Conservation (phyloP, 176 grass and related monocot species). For the Calamus simplicifolius region DNA sequence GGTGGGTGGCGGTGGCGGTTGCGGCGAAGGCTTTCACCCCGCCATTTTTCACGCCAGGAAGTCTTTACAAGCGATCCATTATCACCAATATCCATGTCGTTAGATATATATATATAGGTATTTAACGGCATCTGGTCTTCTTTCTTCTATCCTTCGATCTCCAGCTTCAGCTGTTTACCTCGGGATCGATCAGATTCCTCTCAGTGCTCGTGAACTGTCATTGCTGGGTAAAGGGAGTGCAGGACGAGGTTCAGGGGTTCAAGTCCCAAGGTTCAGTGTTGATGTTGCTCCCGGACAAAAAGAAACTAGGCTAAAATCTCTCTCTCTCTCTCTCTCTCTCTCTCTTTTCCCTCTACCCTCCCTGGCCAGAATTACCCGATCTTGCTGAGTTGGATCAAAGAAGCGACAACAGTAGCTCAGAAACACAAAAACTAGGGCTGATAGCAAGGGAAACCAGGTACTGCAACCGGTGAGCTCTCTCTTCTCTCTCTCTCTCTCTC, state of each 20-base stretch:
- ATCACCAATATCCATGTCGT: neutral
- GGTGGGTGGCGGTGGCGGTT: neutral
- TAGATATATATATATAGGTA: neutral
- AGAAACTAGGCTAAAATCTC: neutral
- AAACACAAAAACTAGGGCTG: no score
- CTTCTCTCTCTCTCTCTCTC: no score
- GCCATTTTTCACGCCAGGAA: neutral
- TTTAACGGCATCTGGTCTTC: neutral
- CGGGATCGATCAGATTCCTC: neutral
- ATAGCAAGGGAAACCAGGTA: no score
- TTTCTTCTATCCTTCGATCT: neutral
- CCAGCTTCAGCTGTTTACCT: neutral
- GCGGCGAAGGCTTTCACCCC: conserved; percentile 1
- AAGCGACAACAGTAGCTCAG: no score
- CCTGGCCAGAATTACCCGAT: neutral
- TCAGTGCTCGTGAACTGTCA: neutral
- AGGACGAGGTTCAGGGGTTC: neutral
- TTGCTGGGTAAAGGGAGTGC: neutral
- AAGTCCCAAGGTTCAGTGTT: neutral
- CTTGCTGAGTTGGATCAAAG: no score
- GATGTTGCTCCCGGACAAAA: neutral
- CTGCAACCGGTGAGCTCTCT: no score
- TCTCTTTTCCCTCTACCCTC: neutral
- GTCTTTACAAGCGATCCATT: neutral
- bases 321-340: neutral